Evolutionary conservation across 768 basidiomycete species (phyloP).

Genomic region (Austroboletus festivus): DNA sequence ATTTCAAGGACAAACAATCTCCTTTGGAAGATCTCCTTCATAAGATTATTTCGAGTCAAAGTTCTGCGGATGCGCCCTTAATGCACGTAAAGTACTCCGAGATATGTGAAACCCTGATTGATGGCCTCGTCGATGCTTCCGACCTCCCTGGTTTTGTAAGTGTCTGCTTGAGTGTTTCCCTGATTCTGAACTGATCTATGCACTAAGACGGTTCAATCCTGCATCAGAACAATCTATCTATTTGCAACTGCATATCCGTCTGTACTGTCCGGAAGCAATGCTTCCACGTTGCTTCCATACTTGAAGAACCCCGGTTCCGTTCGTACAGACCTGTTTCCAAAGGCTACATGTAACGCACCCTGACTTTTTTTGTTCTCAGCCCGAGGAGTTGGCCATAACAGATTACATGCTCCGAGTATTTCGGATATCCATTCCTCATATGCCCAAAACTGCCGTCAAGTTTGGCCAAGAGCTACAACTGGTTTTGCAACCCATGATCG

Average conservation of each 20-base stretch:
- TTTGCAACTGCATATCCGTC: slow-evolving; percentile 81
- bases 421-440: slow-evolving; percentile 74
- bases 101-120: slow-evolving; percentile 83
- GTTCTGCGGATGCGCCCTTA: slow-evolving; percentile 46
- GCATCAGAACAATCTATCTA: slow-evolving; percentile 80
- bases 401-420: slow-evolving; percentile 91
- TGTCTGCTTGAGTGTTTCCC: slow-evolving; percentile 5
- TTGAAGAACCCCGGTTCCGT: slow-evolving; percentile 81
- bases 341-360: background rate
- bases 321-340: slow-evolving; percentile 27
- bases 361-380: slow-evolving; percentile 39
- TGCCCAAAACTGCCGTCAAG: slow-evolving; percentile 86
- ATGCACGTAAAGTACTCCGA: slow-evolving; percentile 72
- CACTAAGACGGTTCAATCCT: slow-evolving; percentile 72
- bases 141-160: slow-evolving; percentile 74
- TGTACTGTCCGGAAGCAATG: slow-evolving; percentile 79
- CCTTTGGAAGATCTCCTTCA: slow-evolving; percentile 83
- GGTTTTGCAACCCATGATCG: slow-evolving; percentile 85
- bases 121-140: slow-evolving; percentile 84
- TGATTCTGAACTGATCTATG: background rate
- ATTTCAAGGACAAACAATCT: slow-evolving; percentile 80
- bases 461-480: slow-evolving; percentile 85
- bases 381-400: slow-evolving; percentile 78
- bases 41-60: slow-evolving; percentile 75
- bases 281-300: slow-evolving; percentile 85